Evolutionary conservation across 257 asterid species (phyloP).

Genomic region (Thymus mandschuricus): DNA sequence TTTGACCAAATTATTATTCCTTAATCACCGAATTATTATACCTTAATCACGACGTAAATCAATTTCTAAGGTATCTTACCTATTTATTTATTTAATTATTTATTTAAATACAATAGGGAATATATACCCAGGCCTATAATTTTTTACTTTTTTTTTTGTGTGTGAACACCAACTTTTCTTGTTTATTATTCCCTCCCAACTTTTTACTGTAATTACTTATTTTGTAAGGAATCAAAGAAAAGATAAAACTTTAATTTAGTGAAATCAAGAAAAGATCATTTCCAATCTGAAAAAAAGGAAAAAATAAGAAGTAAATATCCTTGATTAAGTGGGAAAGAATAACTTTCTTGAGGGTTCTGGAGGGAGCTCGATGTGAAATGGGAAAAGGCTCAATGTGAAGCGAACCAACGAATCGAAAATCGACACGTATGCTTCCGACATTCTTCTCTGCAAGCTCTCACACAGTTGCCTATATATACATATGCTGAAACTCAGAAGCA

Average conservation of each 20-base stretch:
- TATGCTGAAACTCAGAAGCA: not conserved
- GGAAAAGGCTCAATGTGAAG: not conserved
- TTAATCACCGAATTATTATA: not conserved
- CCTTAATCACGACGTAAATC: slow-evolving; percentile 24
- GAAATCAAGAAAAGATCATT: no score
- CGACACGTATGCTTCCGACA: not conserved
- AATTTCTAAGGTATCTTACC: not conserved
- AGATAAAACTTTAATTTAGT: not conserved
- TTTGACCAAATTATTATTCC: no score
- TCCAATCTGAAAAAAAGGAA: no score
- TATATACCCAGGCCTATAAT: slow-evolving; percentile 10
- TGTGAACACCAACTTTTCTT: slow-evolving; percentile 12
- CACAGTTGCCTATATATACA: slow-evolving; percentile 16
- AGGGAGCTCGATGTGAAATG: slow-evolving; percentile 12
- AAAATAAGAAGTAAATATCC: no score
- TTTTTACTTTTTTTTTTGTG: not conserved
- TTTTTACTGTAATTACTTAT: not conserved
- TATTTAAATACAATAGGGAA: slow-evolving; percentile 13
- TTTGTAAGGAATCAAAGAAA: slow-evolving; percentile 31
- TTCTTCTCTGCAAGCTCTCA: not conserved
- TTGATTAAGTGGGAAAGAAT: no score
- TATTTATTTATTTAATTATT: not conserved
- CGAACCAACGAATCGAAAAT: not conserved
- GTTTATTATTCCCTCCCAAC: not conserved
- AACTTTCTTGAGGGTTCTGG: no score